Conservation (phyloP, 345 rosid genomes). For the Turnera subulata region DNA sequence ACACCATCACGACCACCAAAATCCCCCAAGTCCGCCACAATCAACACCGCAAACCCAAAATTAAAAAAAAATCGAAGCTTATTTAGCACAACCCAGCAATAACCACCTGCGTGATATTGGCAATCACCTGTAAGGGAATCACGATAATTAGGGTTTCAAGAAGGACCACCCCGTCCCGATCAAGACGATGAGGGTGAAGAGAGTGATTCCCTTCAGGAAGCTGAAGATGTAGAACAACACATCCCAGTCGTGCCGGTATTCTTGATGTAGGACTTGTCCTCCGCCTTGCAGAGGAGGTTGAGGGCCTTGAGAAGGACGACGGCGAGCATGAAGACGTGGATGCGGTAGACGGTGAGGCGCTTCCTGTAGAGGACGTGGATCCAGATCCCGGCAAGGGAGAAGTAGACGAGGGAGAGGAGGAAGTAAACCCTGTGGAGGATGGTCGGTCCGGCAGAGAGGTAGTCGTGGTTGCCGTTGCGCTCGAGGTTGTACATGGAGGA, state of each 20-base stretch:
- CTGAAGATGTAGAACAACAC: conserved; percentile 89
- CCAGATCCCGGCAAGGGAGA: conserved; percentile 66
- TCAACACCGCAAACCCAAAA: no score
- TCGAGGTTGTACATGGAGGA: conserved; percentile 92
- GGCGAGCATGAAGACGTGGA: conserved; percentile 92
- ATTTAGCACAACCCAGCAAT: no score
- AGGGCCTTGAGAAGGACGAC: conserved; percentile 67
- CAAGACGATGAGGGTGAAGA: conserved; percentile 86
- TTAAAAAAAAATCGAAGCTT: no score
- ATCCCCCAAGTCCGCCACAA: no score
- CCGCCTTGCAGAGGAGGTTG: conserved; percentile 77
- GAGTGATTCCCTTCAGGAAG: conserved; percentile 81
- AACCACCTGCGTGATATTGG: conserved; percentile 87
- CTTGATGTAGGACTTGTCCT: conserved; percentile 86
- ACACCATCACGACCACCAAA: no score
- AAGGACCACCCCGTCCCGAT: conserved; percentile 98
- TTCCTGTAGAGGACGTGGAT: conserved; percentile 63
- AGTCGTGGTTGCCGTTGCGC: conserved; percentile 56
- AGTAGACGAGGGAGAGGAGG: conserved; percentile 60
- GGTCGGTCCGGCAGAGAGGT: conserved; percentile 82
- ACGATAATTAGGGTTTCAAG: conserved; percentile 95
- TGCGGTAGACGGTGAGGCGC: conserved; percentile 66
- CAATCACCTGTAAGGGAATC: conserved; percentile 90
- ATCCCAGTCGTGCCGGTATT: conserved; percentile 96
- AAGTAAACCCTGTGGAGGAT: conserved; percentile 77